Evolutionary conservation across 352 stramenopile species (phyloP).

Genomic region (Aphanomyces astaci): DNA sequence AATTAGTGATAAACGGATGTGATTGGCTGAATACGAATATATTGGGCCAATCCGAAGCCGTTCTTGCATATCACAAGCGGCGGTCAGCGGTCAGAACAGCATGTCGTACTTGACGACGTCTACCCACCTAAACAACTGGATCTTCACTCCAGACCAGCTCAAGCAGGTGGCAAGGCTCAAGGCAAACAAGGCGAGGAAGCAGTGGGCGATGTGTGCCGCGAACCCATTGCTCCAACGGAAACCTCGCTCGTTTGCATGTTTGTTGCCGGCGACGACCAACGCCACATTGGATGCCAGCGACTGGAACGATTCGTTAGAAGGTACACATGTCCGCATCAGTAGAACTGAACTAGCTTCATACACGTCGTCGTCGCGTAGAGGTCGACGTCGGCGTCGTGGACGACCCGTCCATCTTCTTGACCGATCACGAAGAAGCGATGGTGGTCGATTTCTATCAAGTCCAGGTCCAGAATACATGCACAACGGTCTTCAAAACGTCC

Average conservation of each 20-base stretch:
- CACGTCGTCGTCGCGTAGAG: constrained; percentile 33
- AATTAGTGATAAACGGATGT: no score
- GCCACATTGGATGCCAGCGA: constrained; percentile 54
- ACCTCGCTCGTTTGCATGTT: constrained; percentile 66
- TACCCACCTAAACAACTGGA: constrained; percentile 87
- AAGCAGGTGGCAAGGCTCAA: constrained; percentile 45
- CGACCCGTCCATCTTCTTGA: constrained; percentile 36
- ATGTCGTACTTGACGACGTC: constrained; percentile 81
- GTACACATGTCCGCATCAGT: no score
- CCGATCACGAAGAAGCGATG: constrained; percentile 48
- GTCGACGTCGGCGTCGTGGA: constrained; percentile 44
- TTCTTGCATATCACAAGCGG: background rate
- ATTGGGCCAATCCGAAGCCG: constrained; percentile 10
- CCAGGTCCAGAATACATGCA: constrained; percentile 81
- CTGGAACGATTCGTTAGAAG: constrained; percentile 63
- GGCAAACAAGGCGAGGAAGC: constrained; percentile 51
- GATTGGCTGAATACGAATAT: background rate
- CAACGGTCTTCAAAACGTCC: constrained; percentile 73
- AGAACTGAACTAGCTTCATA: no score
- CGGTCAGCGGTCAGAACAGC: background rate
- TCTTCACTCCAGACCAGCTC: constrained; percentile 65
- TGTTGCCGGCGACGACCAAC: constrained; percentile 56
- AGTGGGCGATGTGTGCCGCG: constrained; percentile 30
- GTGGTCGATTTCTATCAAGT: constrained; percentile 68
- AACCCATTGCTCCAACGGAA: constrained; percentile 36